Base-by-base conservation (phyloP, 1,284 basidiomycete species). In the Boletellus sp. region DNA sequence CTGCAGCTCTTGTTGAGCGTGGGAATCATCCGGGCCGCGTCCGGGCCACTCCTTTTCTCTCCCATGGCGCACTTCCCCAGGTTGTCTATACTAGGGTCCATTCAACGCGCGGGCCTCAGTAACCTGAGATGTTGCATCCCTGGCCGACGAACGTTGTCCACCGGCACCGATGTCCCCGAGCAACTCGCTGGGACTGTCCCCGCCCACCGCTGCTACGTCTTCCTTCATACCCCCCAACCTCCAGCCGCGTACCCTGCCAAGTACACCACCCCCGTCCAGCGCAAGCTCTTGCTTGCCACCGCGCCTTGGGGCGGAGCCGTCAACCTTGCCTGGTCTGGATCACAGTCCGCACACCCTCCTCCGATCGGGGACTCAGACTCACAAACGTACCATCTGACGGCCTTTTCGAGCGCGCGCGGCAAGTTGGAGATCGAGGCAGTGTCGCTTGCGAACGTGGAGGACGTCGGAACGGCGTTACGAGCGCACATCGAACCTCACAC, bases 271-370 rank as follows among this genome's bases (percentile, higher is more conserved):
- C 69, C 75, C 5, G 52, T 86, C 1, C 78, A 80, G 46, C 73
- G 77, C n/a, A 75, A 72, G 10, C 68, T 87, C 19, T 75, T 76
- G 50, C 65, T 77, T 7, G 69, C 70, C 21, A 70, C 71, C 5
- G 59, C 66, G 21, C 65, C 69, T 57, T 79, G 73, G 72, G 78
- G 78, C 16, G 82, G 76, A 3, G 52, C 77, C n/a, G 78, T 83
- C 53, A 86, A 86, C 64, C 81, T 84, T 60, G 72, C 76, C 10
- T 85, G 79, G 79, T 68, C 72, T 32, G 66, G 71, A 5, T 64
- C 62, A 5, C 61, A 69, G 30, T 26, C 57, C 42, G 47, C 58
- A 47, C 32, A 55, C 44, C 24, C 13, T 8, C 6, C 39, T 16
- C 38, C 15, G 1, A 36, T 16, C 35, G 19, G 41, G 24, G 54